Percentiles rank a stretch among this genome's conserved stretches.
Evolutionary conservation across 345 rosid genomes (phyloP).

Genomic region (Salix brachista): DNA sequence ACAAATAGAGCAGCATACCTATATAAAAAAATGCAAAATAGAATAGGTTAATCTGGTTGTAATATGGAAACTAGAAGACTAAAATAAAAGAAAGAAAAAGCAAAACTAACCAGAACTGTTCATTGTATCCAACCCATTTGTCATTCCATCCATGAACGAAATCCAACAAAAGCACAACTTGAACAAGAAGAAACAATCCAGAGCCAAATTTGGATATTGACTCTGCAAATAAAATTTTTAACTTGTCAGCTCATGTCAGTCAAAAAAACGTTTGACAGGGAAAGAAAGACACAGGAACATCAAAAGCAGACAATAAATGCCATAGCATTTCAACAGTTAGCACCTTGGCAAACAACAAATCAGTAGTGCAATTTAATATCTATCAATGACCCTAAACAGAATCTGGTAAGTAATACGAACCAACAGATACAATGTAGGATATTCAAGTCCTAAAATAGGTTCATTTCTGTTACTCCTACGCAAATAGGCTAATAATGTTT

Average conservation of each 20-base stretch:
- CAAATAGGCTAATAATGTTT: neutral
- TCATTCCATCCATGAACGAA: constrained; percentile 99
- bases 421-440: neutral
- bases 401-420: neutral
- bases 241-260: neutral
- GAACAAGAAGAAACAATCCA: constrained; percentile 92
- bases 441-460: neutral
- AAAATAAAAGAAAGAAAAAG: neutral
- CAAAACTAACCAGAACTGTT: constrained; percentile 89
- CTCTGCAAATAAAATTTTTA: constrained; percentile 44
- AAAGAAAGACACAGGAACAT: neutral
- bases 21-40: constrained; percentile 8
- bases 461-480: neutral
- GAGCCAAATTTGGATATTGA: constrained; percentile 88
- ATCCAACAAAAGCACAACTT: constrained; percentile 98
- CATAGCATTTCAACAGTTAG: neutral
- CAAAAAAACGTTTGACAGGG: neutral
- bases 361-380: neutral
- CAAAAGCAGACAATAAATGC: neutral
- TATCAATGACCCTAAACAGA: neutral
- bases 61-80: constrained; percentile 1
- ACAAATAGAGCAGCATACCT: constrained; percentile 81
- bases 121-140: constrained; percentile 93
- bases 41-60: neutral
- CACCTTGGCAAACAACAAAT: neutral